Conservation (phyloP, 257 asterid genomes). For the Plantago elongata region DNA sequence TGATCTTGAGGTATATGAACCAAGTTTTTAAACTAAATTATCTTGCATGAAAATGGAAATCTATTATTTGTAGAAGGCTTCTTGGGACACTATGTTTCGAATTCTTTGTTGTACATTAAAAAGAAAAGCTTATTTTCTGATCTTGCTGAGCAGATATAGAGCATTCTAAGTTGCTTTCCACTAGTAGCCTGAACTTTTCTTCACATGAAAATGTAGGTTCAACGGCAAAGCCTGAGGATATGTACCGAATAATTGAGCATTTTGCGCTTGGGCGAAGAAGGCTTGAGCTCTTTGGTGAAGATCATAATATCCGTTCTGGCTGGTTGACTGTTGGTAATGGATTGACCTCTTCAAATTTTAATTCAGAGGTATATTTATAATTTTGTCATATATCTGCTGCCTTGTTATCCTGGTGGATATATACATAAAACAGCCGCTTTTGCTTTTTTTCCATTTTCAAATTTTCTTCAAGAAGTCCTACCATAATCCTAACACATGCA, state of each 20-base stretch:
- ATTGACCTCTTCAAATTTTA: slow-evolving; percentile 84
- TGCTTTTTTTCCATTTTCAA: neutral
- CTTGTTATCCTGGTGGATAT: neutral
- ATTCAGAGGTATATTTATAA: slow-evolving; percentile 55
- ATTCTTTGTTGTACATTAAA: neutral
- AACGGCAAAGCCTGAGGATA: slow-evolving; percentile 97
- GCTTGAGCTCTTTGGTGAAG: slow-evolving; percentile 98
- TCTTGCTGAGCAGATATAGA: slow-evolving; percentile 13
- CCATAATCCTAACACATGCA: neutral
- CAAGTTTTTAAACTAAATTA: neutral
- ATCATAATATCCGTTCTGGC: slow-evolving; percentile 94
- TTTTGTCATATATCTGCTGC: neutral
- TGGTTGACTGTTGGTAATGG: slow-evolving; percentile 98
- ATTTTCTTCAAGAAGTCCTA: neutral
- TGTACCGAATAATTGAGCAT: slow-evolving; percentile 96
- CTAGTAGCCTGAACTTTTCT: slow-evolving; percentile 2
- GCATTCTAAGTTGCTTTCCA: neutral
- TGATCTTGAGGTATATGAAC: neutral
- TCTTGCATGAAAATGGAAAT: neutral
- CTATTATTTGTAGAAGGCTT: neutral
- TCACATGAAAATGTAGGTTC: slow-evolving; percentile 53
- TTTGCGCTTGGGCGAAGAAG: slow-evolving; percentile 98
- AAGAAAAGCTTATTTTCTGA: neutral
- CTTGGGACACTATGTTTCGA: neutral
- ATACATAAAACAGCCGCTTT: neutral